These are phyloP conservation scores for Ogataea thermomethanolica DNA, from an alignment of 805 yeast genomes.

Conservation along the genomic window DNA sequence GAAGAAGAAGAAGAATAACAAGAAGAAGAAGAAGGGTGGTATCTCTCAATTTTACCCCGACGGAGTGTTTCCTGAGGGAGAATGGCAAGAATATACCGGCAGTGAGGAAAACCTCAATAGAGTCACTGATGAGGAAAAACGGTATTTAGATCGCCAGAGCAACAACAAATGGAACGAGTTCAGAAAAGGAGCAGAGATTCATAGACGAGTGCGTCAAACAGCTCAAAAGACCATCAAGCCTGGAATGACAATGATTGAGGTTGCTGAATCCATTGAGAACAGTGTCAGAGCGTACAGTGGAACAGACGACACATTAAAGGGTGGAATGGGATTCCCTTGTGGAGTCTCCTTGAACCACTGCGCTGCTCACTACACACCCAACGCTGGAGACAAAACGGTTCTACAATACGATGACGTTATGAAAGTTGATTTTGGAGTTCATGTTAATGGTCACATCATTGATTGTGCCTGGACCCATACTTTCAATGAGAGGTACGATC, in stretches of 20 bases:
- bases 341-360: slow-evolving; percentile 90
- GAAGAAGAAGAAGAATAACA: slow-evolving; percentile 59
- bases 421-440: slow-evolving; percentile 97
- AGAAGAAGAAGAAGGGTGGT: slow-evolving; percentile 57
- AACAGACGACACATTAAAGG: slow-evolving; percentile 57
- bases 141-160: slow-evolving; percentile 68
- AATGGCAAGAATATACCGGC: slow-evolving; percentile 71
- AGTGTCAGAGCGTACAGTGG: slow-evolving; percentile 68
- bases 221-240: slow-evolving; percentile 75
- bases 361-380: slow-evolving; percentile 98
- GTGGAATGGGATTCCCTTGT: slow-evolving; percentile 98
- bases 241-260: slow-evolving; percentile 87
- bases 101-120: slow-evolving; percentile 62
- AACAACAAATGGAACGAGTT: slow-evolving; percentile 75
- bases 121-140: slow-evolving; percentile 80
- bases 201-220: slow-evolving; percentile 82
- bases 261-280: slow-evolving; percentile 87
- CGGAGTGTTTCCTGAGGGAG: slow-evolving; percentile 79
- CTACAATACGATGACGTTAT: slow-evolving; percentile 85
- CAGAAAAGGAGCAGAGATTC: slow-evolving; percentile 95
- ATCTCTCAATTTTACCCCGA: slow-evolving; percentile 68
- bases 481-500: slow-evolving; percentile 80
- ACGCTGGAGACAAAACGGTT: slow-evolving; percentile 85
- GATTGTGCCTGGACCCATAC: slow-evolving; percentile 95
- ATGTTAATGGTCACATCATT: slow-evolving; percentile 87